Evolutionary conservation across 768 basidiomycete species (phyloP).

Genomic region (Psilocybe azurescens): DNA sequence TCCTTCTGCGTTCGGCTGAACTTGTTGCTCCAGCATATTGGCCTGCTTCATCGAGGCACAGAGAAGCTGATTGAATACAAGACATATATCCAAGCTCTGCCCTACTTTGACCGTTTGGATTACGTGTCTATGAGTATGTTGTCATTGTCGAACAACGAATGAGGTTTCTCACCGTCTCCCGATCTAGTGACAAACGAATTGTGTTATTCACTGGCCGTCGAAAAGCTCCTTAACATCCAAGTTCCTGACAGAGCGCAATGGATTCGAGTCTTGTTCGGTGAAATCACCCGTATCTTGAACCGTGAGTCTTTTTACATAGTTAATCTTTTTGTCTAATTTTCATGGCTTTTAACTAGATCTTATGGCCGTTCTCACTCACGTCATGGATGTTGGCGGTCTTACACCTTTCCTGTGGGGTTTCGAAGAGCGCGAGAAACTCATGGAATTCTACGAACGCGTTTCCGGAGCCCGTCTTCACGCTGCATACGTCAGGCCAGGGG

Average conservation of each 20-base stretch:
- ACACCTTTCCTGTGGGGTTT: constrained; percentile 99
- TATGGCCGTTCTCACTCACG: constrained; percentile 96
- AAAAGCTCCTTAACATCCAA: constrained; percentile 96
- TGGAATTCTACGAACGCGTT: constrained; percentile 99
- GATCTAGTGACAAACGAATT: constrained; percentile 95
- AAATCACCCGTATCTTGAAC: constrained; percentile 95
- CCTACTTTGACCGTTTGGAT: constrained; percentile 98
- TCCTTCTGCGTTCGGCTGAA: constrained; percentile 9
- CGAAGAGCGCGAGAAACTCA: constrained; percentile 99
- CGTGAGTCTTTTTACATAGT: constrained; percentile 52
- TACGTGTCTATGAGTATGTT: constrained; percentile 98
- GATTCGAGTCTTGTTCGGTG: constrained; percentile 97
- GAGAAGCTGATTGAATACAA: constrained; percentile 99
- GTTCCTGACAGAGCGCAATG: constrained; percentile 97
- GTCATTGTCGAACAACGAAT: background rate
- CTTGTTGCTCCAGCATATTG: constrained; percentile 75
- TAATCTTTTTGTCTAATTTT: constrained; percentile 6
- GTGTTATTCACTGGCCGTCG: constrained; percentile 96
- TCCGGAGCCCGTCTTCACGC: constrained; percentile 97
- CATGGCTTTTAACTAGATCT: constrained; percentile 58
- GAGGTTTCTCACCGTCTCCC: constrained; percentile 1
- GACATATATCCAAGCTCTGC: constrained; percentile 95
- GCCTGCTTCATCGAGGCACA: constrained; percentile 94
- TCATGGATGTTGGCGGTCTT: constrained; percentile 97
- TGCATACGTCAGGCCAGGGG: constrained; percentile 99